Conservation (phyloP, 768 basidiomycete species). For the Chlorophyllum brunneum region DNA sequence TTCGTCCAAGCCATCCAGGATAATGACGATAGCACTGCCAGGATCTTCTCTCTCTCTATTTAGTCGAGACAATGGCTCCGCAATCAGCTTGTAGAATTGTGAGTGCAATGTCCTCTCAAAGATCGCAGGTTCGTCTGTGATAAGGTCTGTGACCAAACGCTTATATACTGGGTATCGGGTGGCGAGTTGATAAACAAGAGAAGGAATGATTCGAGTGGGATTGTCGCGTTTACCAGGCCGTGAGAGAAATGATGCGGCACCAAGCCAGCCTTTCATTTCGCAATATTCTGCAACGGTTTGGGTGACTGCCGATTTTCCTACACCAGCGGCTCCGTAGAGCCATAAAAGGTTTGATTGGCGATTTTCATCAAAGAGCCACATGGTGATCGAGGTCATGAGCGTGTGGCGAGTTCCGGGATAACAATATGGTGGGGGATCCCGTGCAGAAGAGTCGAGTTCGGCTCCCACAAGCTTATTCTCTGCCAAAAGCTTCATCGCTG, state of each 20-base stretch:
- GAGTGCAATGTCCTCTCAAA: background rate
- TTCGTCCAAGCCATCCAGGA: conserved; percentile 9
- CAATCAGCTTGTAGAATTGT: conserved; percentile 5
- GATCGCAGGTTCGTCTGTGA: background rate
- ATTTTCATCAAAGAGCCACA: background rate
- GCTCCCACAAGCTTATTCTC: background rate
- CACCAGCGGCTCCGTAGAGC: conserved; percentile 10
- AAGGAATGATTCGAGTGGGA: background rate
- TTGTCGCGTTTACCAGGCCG: background rate
- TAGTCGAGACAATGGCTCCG: background rate
- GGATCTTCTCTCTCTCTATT: background rate
- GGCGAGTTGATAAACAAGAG: conserved; percentile 10
- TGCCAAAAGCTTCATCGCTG: background rate
- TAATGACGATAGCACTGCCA: background rate
- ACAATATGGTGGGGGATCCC: background rate
- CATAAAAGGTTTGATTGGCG: conserved; percentile 3
- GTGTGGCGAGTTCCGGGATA: background rate
- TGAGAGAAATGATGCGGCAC: conserved; percentile 11
- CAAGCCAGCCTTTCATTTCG: background rate
- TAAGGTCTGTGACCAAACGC: background rate
- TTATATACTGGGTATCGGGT: background rate
- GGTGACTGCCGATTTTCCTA: conserved; percentile 10
- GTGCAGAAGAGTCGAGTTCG: background rate
- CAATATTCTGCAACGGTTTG: conserved; percentile 7
- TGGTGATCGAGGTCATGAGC: background rate